phyloP scores from a whole-genome alignment of 768 basidiomycete species.

The Butyriboletus loyo region DNA sequence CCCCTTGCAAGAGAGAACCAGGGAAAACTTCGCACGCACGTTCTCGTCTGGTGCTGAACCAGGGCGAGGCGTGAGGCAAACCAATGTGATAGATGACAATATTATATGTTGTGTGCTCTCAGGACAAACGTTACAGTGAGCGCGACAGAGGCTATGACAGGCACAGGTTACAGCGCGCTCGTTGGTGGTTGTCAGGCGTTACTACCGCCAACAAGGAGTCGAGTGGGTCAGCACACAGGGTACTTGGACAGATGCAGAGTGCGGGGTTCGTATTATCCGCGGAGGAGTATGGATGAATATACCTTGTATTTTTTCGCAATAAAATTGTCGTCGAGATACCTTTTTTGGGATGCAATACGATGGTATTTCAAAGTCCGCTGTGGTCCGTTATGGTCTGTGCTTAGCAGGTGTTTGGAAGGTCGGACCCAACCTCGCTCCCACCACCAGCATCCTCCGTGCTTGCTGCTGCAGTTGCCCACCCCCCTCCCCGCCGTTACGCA shows the following conservation, averaged over 20 bases:
- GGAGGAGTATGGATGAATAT: conserved; percentile 6
- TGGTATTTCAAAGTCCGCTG: conserved; percentile 32
- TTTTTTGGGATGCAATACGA: conserved; percentile 20
- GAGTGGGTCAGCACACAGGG: not conserved
- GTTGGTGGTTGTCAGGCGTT: not conserved
- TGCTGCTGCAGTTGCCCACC: conserved; percentile 28
- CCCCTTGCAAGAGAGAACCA: conserved; percentile 11
- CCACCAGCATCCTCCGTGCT: conserved; percentile 47
- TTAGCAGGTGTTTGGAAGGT: conserved; percentile 41
- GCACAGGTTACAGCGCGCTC: not conserved
- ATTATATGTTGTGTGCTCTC: not conserved
- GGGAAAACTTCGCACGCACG: conserved; percentile 27
- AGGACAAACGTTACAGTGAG: not conserved
- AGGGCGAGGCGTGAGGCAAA: conserved; percentile 14
- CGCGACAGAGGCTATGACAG: not conserved
- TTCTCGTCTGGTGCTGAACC: conserved; percentile 22
- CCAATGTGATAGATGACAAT: not conserved
- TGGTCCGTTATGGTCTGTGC: conserved; percentile 37
- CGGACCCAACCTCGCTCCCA: conserved; percentile 54
- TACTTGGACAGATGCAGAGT: not conserved
- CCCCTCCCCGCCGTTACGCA: conserved; percentile 49
- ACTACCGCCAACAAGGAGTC: not conserved
- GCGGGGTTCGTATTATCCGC: conserved; percentile 2
- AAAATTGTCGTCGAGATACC: conserved; percentile 13
- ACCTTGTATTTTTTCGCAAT: conserved; percentile 16